A percentile compares a stretch with the other conserved stretches of the same genome.
phyloP scores from a whole-genome alignment of 495 filamentous ascomycete species.

The Trichoderma orchidacearum region DNA sequence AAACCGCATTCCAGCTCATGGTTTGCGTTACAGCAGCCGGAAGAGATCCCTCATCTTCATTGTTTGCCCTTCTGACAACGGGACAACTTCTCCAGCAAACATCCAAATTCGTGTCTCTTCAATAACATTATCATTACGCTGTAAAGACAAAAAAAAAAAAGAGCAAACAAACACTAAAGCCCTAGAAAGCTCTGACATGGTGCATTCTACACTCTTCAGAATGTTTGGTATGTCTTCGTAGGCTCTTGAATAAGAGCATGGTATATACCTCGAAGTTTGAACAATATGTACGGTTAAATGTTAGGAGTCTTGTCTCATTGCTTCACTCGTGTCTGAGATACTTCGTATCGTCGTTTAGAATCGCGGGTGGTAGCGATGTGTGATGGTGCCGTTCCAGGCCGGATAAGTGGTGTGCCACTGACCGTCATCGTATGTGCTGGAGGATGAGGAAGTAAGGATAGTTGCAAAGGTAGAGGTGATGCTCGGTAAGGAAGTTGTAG shows the following conservation, averaged over 20 bases:
- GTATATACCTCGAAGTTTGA: neutral
- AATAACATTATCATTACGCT: neutral
- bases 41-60: neutral
- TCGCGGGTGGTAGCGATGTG: conserved; percentile 6
- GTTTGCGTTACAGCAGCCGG: conserved; percentile 2
- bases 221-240: neutral
- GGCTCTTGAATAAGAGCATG: neutral
- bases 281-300: neutral
- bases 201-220: neutral
- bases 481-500: neutral
- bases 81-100: neutral
- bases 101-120: neutral
- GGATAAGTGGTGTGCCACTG: conserved; percentile 23
- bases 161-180: neutral
- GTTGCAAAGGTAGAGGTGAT: conserved; percentile 5
- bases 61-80: neutral
- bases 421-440: conserved; percentile 15
- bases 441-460: conserved; percentile 4
- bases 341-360: neutral
- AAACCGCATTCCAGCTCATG: conserved; percentile 1
- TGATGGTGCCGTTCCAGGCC: conserved; percentile 18
- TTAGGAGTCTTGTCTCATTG: neutral
- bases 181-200: neutral
- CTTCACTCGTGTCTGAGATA: neutral
- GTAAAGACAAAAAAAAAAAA: neutral